Evolutionary conservation across 805 yeast genomes (phyloP), one percentile per base, ranked within the genome.

Genomic region (fission yeast (Schizosaccharomyces pombe)): DNA sequence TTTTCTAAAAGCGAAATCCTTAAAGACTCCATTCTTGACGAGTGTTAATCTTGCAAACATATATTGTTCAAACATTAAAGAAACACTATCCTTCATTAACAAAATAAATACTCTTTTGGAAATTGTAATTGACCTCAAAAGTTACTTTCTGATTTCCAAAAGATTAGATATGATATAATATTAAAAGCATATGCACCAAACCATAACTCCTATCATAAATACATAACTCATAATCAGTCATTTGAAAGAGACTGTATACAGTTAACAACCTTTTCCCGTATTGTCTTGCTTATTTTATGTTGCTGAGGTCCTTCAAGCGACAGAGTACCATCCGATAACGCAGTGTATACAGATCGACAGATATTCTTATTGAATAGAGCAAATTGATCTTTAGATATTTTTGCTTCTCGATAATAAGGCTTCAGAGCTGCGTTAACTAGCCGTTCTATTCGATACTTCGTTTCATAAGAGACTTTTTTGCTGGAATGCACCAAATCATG

Each of bases 391-490:
- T 49, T 49, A 5, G 53, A n/a, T 2, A 49, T 22, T 32, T 49
- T 22, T 19, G 33, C 53, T 12, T 30, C 19, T 22, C 33, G 31
- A n/a, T 49, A 49, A 19, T 24, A 9, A 5, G 53, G 53, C 16
- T 49, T 49, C 12, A 49, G 32, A 29, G 53, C 24, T 2, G 53
- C 53, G 22, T 11, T 22, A 19, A 49, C 53, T n/a, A 32, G 14
- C 53, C 24, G 28, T 30, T 49, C 53, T 19, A 49, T 30, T 16
- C 31, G 33, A 30, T 53, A 43, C 43, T 55, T 55, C 33, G 30
- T 26, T 24, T 32, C 39, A 8, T 19, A 30, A 14, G 53, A 28
- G n/a, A 49, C 8, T 24, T 14, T 47, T 16, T 19, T n/a, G n/a
- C n/a, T 5, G 22, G 43, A 37, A 16, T 37, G n/a, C 9, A 24